Base-by-base conservation (phyloP, 2,329 filamentous ascomycete genomes). In the Talaromyces funiculosus region DNA sequence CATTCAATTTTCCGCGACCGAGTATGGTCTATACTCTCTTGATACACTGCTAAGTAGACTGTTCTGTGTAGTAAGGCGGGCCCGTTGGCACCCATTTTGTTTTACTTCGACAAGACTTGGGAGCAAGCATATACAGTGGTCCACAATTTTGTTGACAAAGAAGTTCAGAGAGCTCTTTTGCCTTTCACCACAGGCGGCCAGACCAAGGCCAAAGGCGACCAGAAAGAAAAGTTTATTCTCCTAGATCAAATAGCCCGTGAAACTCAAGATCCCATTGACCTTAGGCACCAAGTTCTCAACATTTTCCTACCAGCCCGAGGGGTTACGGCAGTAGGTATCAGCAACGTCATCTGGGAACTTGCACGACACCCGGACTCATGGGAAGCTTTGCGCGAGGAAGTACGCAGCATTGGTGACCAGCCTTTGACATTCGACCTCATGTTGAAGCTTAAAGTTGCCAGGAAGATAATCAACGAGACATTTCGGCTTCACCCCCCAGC, bases 221-320 rank as follows among this genome's bases (percentile, higher is more conserved):
- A 38, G 16, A 38, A 18, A 38, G 16, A 38, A 38, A 53, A 53
- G 6, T 53, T 20, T 14, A 33, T 53, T 51, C 67, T 81, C 3
- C 73, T 76, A 3, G 63, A 61, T 5, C 53, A 61, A 40, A 57
- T 61, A 10, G 29, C n/a, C 18, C 20, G n/a, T 31, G 24, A 49
- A 24, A 49, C 38, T 42, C n/a, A 29, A 49, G 22, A 49, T 29
- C 14, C 18, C 31, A 1, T 37, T 3, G 26, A 53, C 18, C 35
- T 40, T 12, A 31, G n/a, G 12, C n/a, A 31, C 2, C 18, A 43
- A 9, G 9, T 43, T 24, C 18, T 22, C 12, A 43, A 43, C 3
- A 35, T 53, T 14, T 33, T 35, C 6, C 47, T 53, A 53, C 26
- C 35, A 64, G 53, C 42, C n/a, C 59, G 38, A 20, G 20, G 12